Evolutionary conservation across 371 early-diverging fungal genomes (phyloP).

Genomic region (Apophysomyces elegans): DNA sequence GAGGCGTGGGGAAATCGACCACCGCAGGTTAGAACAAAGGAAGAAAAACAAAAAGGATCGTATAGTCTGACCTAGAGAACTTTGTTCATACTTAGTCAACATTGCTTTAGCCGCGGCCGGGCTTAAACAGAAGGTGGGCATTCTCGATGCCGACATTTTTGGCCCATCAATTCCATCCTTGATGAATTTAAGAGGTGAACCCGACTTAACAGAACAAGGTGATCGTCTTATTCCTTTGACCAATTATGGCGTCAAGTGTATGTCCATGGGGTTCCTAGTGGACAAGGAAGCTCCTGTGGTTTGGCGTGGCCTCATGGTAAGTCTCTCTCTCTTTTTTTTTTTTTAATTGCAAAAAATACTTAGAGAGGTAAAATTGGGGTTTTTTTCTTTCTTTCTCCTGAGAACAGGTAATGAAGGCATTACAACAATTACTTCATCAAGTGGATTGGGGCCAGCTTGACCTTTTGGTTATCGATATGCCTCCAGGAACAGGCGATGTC

Average conservation of each 20-base stretch:
- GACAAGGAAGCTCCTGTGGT: constrained; percentile 80
- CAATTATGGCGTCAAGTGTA: constrained; percentile 87
- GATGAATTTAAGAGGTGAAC: constrained; percentile 81
- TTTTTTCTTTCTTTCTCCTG: too few relatives aligned
- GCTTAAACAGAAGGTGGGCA: constrained; percentile 66
- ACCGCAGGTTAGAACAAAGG: constrained; percentile 64
- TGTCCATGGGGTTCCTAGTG: constrained; percentile 92
- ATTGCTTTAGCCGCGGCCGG: constrained; percentile 75
- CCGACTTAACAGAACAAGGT: constrained; percentile 63
- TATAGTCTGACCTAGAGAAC: not conserved
- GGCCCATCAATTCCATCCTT: constrained; percentile 89
- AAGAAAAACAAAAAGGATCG: not conserved
- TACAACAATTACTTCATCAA: constrained; percentile 85
- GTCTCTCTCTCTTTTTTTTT: not conserved
- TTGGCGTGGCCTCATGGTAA: constrained; percentile 91
- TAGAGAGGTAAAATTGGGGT: too few relatives aligned
- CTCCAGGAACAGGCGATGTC: constrained; percentile 93
- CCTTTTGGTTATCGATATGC: constrained; percentile 88
- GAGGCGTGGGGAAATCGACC: constrained; percentile 92
- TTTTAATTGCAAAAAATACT: too few relatives aligned
- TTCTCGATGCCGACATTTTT: constrained; percentile 92
- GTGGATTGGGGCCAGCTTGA: constrained; percentile 85
- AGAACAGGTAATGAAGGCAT: constrained; percentile 83
- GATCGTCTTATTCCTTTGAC: constrained; percentile 70
- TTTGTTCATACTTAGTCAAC: constrained; percentile 60